Evolutionary conservation across 352 stramenopile species (phyloP), one percentile per base, ranked within the genome.

Genomic region (Phytophthora pluvialis): DNA sequence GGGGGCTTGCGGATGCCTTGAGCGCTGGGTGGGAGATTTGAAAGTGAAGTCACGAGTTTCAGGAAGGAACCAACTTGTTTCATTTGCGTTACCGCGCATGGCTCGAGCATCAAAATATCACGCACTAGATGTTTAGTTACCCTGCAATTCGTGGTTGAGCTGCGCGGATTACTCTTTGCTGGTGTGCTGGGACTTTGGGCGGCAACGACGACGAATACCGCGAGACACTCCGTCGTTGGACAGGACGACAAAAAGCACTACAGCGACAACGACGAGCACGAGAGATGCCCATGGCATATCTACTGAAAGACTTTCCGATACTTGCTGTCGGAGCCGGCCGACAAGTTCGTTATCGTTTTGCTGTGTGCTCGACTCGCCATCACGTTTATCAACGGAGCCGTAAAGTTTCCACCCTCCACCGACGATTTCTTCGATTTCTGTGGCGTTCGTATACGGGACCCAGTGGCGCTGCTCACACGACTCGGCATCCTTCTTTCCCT

Each of bases 401-500:
- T 70, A 49, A 5, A 87, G 45, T 47, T 60, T 79, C 77, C 77
- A 89, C 1, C 73, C 72, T 33, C 65, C 58, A 9, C 75, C 73
- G 1, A 89, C 65, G 44, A 89, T 70, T 38, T 64, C 18, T 56
- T 88, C 79, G 1, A 88, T 70, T 9, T 77, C 67, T 1, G 54
- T 67, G 0, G 79, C 57, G 36, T 88, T 56, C 16, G 54, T 40
- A 48, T 88, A 89, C 5, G 80, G 80, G 15, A 88, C 68, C 80
- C 80, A 88, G 51, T 89, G 78, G 10, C 86, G 71, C 47, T 89
- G 81, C 16, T 75, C 49, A 56, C 81, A 90, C 9, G 75, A 86
- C n/a, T 88, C 62, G 1, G 52, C 65, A 51, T 90, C 79, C 53
- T 79, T 80, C 50, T 78, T 73, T 9, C 67, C 68, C 29, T 74